Base-by-base conservation (phyloP, 768 basidiomycete genomes). In the Russula sp. region DNA sequence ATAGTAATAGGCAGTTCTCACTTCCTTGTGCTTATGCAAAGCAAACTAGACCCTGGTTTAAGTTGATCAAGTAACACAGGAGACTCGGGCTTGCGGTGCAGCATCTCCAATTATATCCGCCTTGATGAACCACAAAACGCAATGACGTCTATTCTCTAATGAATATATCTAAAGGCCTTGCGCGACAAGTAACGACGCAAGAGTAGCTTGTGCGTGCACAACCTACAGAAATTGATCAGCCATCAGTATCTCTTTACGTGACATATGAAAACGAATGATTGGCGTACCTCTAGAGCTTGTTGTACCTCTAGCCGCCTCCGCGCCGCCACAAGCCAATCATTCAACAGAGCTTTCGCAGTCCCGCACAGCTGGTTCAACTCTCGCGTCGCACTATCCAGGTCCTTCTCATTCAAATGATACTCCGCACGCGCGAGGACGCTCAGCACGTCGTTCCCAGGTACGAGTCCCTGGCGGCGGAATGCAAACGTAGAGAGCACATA, bases 311-410 rank as follows among this genome's bases (percentile, higher is more conserved):
- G 75, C 73, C 94, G 82, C 72, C 83, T 80, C 68, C 96, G 80
- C 11, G 94, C 94, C 70, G 92, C 94, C 69, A 87, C 85, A 46
- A 99, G 77, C 97, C 96, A 99, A 76, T 98, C 96, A 40, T 80
- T 77, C 58, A 91, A 70, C 50, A 96, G 72, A 58, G 81, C 73
- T 75, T 87, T 89, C 18, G 89, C 89, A 63, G 89, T 85, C 2
- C 95, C 96, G 38, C 80, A 84, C 60, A 99, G 77, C 75, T 93
- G 90, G 74, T 98, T 99, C 32, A 98, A 79, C 76, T 98, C 95
- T 60, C 96, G 81, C 40, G 94, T 79, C 22, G 96, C 96, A 68
- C 79, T 81, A 69, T 95, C 96, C 63, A 99, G 76, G 72, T 98
- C 93, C 80, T 97, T 94, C 78, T 95, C 92, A 65, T 88, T 88